Conservation (phyloP, 116 monocot species). For the Iris pallida region DNA sequence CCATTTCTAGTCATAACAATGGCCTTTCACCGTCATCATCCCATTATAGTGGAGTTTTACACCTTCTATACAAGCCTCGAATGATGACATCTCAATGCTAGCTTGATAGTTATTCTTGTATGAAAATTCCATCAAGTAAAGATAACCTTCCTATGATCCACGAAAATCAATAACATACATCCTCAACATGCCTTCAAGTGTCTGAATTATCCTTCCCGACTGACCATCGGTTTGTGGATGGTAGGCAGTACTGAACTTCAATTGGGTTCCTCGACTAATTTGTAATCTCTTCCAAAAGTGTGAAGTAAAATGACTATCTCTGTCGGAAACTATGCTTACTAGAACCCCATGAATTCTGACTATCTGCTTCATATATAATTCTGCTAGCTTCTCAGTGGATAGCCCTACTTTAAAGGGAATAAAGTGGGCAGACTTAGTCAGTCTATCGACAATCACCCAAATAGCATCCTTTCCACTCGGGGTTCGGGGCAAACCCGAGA, state of each 20-base stretch:
- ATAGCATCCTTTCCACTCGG: conserved; percentile 1
- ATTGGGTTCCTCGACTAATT: neutral
- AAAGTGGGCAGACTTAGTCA: conserved; percentile 1
- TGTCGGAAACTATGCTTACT: neutral
- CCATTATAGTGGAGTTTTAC: neutral
- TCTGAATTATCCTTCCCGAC: neutral
- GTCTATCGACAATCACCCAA: neutral
- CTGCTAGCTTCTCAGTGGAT: neutral
- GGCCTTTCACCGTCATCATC: neutral
- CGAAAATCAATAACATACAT: neutral
- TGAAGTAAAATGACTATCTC: neutral
- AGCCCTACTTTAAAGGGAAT: neutral
- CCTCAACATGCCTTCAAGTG: neutral
- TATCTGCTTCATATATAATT: neutral
- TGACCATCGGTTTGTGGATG: neutral
- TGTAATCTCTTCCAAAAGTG: neutral
- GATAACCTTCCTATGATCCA: neutral
- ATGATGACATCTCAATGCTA: neutral
- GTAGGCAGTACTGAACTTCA: neutral
- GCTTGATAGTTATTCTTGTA: neutral
- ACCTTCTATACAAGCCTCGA: neutral
- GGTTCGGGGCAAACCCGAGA: neutral
- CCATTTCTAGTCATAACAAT: neutral
- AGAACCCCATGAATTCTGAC: neutral
- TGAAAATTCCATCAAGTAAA: neutral